phyloP scores from a whole-genome alignment of 768 basidiomycete genomes.

The Boletus eberwhitei region DNA sequence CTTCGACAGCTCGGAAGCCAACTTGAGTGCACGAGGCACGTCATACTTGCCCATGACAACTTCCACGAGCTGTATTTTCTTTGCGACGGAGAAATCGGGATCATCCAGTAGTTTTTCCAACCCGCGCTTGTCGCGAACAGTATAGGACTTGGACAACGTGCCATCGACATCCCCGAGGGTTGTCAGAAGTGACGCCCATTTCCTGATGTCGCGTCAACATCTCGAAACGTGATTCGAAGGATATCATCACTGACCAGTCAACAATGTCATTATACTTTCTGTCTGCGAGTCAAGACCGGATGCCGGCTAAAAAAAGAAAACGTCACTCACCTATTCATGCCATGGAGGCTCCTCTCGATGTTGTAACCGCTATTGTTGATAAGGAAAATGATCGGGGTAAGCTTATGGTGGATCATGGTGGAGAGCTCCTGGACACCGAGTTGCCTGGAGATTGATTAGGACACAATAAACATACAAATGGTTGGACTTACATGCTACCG shows the following conservation, averaged over 20 bases:
- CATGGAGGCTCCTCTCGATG: slow-evolving; percentile 80
- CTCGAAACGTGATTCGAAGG: background rate
- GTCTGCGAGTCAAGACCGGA: background rate
- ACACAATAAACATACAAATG: background rate
- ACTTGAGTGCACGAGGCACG: slow-evolving; percentile 61
- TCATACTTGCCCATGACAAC: slow-evolving; percentile 72
- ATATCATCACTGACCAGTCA: slow-evolving; percentile 49
- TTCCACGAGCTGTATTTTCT: slow-evolving; percentile 77
- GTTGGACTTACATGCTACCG: slow-evolving; percentile 61
- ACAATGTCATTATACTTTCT: slow-evolving; percentile 87
- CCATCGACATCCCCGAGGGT: slow-evolving; percentile 52
- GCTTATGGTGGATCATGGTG: slow-evolving; percentile 69
- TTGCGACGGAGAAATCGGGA: slow-evolving; percentile 54
- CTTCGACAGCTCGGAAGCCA: slow-evolving; percentile 41
- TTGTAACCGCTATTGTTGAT: slow-evolving; percentile 83
- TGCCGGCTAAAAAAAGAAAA: background rate
- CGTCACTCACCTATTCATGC: slow-evolving; percentile 44
- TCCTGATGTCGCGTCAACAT: slow-evolving; percentile 35
- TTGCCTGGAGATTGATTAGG: slow-evolving; percentile 45
- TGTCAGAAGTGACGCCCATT: slow-evolving; percentile 62
- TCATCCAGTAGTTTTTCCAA: slow-evolving; percentile 66
- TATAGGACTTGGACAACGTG: slow-evolving; percentile 56
- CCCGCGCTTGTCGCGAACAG: slow-evolving; percentile 62
- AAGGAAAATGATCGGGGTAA: slow-evolving; percentile 83
- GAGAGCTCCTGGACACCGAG: slow-evolving; percentile 80